A percentile compares a stretch with the other conserved stretches of the same genome.
These are phyloP conservation scores for Penicillium diatomitis DNA, from an alignment of 495 filamentous ascomycete species.

Conservation along the genomic window DNA sequence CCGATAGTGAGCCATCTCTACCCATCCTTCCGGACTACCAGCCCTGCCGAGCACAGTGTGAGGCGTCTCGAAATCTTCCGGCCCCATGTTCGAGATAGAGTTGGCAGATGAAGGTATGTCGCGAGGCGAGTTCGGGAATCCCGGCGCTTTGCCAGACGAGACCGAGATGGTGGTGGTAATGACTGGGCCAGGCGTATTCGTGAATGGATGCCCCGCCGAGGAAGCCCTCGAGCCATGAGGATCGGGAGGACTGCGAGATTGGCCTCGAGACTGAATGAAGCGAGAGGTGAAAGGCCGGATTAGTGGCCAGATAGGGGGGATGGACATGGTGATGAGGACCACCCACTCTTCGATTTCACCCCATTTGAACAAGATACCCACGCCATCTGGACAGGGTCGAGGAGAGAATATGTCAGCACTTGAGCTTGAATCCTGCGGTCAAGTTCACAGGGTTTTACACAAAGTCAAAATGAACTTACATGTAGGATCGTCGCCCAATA, in stretches of 20 bases:
- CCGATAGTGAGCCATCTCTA: constrained; percentile 11
- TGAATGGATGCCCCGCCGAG: not conserved
- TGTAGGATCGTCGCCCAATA: constrained; percentile 13
- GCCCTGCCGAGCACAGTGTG: constrained; percentile 4
- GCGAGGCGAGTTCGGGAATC: not conserved
- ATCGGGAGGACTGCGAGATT: constrained; percentile 4
- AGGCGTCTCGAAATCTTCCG: constrained; percentile 6
- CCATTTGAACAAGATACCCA: constrained; percentile 16
- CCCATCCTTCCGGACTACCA: constrained; percentile 11
- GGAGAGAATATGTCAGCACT: too few species aligned
- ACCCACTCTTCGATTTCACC: constrained; percentile 21
- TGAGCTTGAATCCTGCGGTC: too few species aligned
- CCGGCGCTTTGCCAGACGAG: constrained; percentile 4
- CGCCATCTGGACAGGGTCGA: constrained; percentile 7
- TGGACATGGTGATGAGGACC: constrained; percentile 21
- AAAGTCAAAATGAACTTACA: constrained; percentile 5
- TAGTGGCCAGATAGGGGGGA: constrained; percentile 19
- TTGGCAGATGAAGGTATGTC: constrained; percentile 1
- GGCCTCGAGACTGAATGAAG: constrained; percentile 15
- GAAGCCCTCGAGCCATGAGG: too few species aligned
- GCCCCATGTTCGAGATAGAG: constrained; percentile 2
- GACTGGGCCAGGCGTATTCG: not conserved
- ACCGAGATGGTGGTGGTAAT: constrained; percentile 12
- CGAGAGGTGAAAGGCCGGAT: constrained; percentile 15
- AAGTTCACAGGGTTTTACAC: too few species aligned